Evolutionary conservation across 805 yeast genomes (phyloP), one percentile per base, ranked within the genome.

Genomic region (Yarrowia keelungensis): DNA sequence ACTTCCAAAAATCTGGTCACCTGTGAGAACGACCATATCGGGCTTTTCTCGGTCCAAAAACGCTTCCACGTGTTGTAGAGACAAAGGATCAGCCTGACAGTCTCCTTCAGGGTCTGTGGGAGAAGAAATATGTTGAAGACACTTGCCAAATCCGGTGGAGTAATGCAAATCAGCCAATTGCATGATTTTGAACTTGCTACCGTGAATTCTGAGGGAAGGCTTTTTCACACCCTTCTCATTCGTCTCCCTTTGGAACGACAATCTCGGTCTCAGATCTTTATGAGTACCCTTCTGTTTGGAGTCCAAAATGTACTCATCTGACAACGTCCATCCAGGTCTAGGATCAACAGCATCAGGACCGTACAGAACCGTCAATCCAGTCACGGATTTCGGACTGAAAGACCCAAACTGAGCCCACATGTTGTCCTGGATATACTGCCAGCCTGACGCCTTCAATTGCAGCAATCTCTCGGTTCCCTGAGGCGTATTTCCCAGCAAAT

Each of bases 141-240:
- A 95, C 59, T 77, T 77, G 14, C 98, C 98, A 67, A 80, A 83
- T 7, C 92, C 93, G 0, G 97, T 89, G n/a, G 95, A 84, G 76
- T 90, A 88, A 78, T 95, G 99, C 69, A 94, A 80, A 76, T 95
- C 98, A 0, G 98, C 97, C 5, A 94, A 86, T 77, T 95, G 99
- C 11, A 92, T 78, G 50, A 95, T 88, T 76, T 90, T 94, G 78
- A 88, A 91, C 68, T 81, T 84, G 22, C 83, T 75, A 1, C 78
- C 70, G 11, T 78, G 73, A 15, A 83, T 75, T 62, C 79, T 78
- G 50, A 86, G 77, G 8, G 69, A 67, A 2, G 81, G 80, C 42
- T 49, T 56, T 19, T 56, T 69, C 64, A 70, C 69, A 14, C 32
- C 7, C 32, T 59, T 62, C 16, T 47, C 68, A 58, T 65, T 26